Evolutionary conservation across 2,329 filamentous ascomycete species (phyloP).

Genomic region (Coleophoma cylindrospora): DNA sequence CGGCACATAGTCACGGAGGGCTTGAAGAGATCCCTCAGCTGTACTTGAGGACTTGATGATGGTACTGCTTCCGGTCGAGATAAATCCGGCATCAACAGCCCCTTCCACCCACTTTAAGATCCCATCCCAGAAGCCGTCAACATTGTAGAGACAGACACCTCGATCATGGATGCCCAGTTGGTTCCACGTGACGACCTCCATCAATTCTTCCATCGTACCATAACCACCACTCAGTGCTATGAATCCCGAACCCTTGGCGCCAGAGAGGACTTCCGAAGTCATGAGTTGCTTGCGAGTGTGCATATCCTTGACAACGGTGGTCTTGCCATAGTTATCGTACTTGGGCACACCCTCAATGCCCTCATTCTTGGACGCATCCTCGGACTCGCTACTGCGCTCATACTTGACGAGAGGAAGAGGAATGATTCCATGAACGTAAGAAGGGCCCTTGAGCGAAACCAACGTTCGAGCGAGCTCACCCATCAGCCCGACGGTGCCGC

Average conservation of each 20-base stretch:
- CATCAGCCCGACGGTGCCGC: conserved; percentile 93
- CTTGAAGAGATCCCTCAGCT: conserved; percentile 66
- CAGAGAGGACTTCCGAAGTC: conserved; percentile 79
- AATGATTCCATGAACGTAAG: conserved; percentile 88
- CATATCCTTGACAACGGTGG: conserved; percentile 91
- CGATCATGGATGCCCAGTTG: conserved; percentile 86
- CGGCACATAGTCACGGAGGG: conserved; percentile 69
- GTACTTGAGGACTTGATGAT: conserved; percentile 76
- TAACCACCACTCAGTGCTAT: conserved; percentile 86
- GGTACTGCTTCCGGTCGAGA: conserved; percentile 61
- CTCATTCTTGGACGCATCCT: conserved; percentile 33
- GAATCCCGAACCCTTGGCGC: conserved; percentile 81
- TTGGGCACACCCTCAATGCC: conserved; percentile 34
- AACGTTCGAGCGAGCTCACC: conserved; percentile 86
- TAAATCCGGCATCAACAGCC: conserved; percentile 72
- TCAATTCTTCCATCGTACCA: conserved; percentile 93
- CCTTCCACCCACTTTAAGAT: conserved; percentile 76
- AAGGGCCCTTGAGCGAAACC: conserved; percentile 74
- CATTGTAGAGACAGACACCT: conserved; percentile 77
- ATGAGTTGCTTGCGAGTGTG: conserved; percentile 93
- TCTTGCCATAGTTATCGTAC: conserved; percentile 64
- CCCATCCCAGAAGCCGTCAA: conserved; percentile 89
- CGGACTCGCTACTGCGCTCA: conserved; percentile 61
- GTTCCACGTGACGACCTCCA: conserved; percentile 91
- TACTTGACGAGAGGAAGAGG: conserved; percentile 76